Base-by-base conservation (phyloP, 2,329 filamentous ascomycete genomes). In the Eutypa lata region DNA sequence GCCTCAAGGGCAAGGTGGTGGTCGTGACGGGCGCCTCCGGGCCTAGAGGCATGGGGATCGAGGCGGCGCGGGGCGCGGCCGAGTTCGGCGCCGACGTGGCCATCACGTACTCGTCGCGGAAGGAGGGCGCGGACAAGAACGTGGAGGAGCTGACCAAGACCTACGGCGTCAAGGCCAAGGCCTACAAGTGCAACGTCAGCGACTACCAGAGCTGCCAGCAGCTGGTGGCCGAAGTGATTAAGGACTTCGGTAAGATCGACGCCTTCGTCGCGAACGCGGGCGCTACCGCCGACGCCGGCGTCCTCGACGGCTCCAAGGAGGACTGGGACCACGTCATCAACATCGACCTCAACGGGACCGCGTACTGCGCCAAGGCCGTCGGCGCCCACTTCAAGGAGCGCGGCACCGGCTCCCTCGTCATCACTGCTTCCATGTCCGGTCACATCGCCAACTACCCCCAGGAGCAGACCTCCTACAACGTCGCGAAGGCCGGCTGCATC, bases 251-350 rank as follows among this genome's bases (percentile, higher is more conserved):
- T 63, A 82, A 84, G 47, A 82, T 91, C 53, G 88, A 91, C 59
- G 81, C 86, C 56, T 90, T 91, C 61, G 81, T 91, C 50, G 88
- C 88, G 63, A 91, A 91, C 70, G 86, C 80, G 40, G 87, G 82
- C 35, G 80, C 84, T 49, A 79, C 81, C 1, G 82, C 76, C 2
- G 73, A 85, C 60, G 81, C 79, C 1, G 71, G 80, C 8, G 77
- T 82, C 64, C 72, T 84, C 22, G 79, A 84, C 24, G 79, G 77
- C 22, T 70, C 78, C 13, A 65, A 83, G 21, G 74, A 79, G 18
- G 79, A 81, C 65, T 87, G 87, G 71, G 76, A 76, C 53, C 76
- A 80, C 49, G 82, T 88, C 10, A 74, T 86, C 50, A 68, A 75
- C 31, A 83, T 79, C 19, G 82, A 88, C 65, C 68, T 88, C 4